Evolutionary conservation across 2,329 filamentous ascomycete species (phyloP), one percentile per base, ranked within the genome.

Genomic region (Nigrospora osmanthi): DNA sequence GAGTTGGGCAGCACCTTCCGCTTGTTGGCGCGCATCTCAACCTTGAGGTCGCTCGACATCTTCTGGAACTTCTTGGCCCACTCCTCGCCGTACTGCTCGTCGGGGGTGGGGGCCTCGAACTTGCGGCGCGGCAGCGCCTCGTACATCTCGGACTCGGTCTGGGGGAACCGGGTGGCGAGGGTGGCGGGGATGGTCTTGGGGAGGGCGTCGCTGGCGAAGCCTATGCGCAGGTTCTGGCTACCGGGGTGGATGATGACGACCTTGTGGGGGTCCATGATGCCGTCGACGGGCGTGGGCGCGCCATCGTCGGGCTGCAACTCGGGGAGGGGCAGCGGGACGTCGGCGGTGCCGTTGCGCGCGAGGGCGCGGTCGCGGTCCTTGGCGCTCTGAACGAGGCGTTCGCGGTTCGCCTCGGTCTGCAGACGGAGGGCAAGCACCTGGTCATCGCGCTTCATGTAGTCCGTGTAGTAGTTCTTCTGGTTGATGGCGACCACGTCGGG

Each of bases 391-490:
- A 93, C 83, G 64, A 95, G 85, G 49, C 82, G 80, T 51, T 93
- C 89, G 53, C 89, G 78, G 42, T 81, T 84, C 55, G 91, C 89
- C 63, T 98, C 93, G 65, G 83, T 85, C 57, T 95, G 89, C 14
- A 95, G 78, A 58, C 93, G 83, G 45, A 91, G 80, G 12, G 91
- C 89, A 32, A 98, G 81, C 48, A 95, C 83, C 69, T 98, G 93
- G 58, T 97, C 93, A 71, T 98, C 93, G 59, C 91, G 85, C 72
- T 98, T 98, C 69, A 98, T 87, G 58, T 95, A 98, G 62, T 98
- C 93, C 49, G 90, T 95, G 65, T 96, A 96, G 67, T 98, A 98
- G 66, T 98, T 98, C 72, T 98, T 98, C 66, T 98, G 93, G 63
- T 98, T 98, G 68, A 98, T 98, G 58, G 93, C 88, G 37, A 80